Conservation (phyloP, 2,329 filamentous ascomycete genomes). For the Phyllosticta citriasiana region DNA sequence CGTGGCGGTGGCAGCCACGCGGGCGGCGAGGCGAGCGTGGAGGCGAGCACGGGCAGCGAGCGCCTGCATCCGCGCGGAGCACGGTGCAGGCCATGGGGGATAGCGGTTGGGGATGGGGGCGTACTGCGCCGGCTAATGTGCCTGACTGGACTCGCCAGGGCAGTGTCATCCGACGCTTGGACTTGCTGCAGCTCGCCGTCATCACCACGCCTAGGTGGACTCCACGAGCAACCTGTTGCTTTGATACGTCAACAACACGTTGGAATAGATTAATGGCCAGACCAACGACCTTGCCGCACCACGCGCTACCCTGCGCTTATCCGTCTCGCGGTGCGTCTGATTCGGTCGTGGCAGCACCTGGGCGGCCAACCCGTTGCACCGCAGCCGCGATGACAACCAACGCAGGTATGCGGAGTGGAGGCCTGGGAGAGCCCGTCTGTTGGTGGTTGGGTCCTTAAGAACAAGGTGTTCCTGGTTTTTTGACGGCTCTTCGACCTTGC, state of each 20-base stretch:
- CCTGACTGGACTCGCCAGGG: background rate
- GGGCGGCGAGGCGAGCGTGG: slow-evolving; percentile 8
- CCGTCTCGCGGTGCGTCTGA: background rate
- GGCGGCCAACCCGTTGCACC: background rate
- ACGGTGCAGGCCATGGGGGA: background rate
- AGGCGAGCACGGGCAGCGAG: background rate
- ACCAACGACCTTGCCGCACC: background rate
- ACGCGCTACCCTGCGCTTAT: background rate
- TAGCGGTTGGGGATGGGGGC: background rate
- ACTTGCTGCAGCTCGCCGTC: background rate
- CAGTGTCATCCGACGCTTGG: background rate
- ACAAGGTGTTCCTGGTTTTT: background rate
- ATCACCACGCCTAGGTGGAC: background rate
- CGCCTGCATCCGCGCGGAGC: background rate
- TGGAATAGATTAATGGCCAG: background rate
- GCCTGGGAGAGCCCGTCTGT: background rate
- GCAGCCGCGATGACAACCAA: background rate
- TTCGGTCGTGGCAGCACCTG: background rate
- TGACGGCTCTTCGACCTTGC: background rate
- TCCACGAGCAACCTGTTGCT: background rate
- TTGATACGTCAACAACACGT: background rate
- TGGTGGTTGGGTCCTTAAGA: background rate
- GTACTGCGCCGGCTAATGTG: background rate
- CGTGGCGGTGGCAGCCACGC: slow-evolving; percentile 11
- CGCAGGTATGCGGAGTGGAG: background rate